Base-by-base conservation (phyloP, 192 early-diverging fungal genomes). In the Oehlia diaphana region DNA sequence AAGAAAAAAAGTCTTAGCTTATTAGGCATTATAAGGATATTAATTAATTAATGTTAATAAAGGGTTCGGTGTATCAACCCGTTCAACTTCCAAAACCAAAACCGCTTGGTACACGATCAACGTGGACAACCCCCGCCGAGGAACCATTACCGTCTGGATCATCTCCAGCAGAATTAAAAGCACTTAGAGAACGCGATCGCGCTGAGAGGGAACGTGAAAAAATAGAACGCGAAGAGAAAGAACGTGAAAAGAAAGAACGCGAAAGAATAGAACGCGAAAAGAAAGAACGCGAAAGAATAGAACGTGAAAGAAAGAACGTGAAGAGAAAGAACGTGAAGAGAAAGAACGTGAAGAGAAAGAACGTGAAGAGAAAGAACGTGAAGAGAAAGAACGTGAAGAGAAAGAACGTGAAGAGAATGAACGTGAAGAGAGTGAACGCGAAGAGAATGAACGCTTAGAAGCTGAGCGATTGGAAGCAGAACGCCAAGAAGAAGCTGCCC, bases 141-240 rank as follows among this genome's bases (percentile, higher is more conserved):
- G 65, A 82, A 63, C 47, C n/a, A 39, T 70, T 78, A 19, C 58
- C 76, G 42, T 63, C 80, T 80, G 81, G 77, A 26, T 75, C 75
- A 10, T 77, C 82, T 63, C 68, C 72, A n/a, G 80, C 80, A 68
- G 80, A 79, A 66, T 63, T 76, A 33, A 83, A 84, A 61, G 78
- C 76, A 16, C 75, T 79, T 31, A 62, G 79, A 74, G 73, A 77
- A 62, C 79, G 75, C 26, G 74, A 76, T 61, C 50, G 81, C 33
- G 77, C 81, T 72, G 84, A 83, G 83, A 77, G 78, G 3, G 84
- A 83, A 66, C 83, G 84, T 63, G 84, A 87, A 71, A 81, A 84
- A 23, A 49, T 81, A 16, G 84, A 82, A 31, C 79, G 53, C 19
- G 53, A 58, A 58, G 74, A 63, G 83, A 81, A 31, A 70, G 72